phyloP scores from a whole-genome alignment of 495 filamentous ascomycete species.

The Hyaloscypha hepaticicola region DNA sequence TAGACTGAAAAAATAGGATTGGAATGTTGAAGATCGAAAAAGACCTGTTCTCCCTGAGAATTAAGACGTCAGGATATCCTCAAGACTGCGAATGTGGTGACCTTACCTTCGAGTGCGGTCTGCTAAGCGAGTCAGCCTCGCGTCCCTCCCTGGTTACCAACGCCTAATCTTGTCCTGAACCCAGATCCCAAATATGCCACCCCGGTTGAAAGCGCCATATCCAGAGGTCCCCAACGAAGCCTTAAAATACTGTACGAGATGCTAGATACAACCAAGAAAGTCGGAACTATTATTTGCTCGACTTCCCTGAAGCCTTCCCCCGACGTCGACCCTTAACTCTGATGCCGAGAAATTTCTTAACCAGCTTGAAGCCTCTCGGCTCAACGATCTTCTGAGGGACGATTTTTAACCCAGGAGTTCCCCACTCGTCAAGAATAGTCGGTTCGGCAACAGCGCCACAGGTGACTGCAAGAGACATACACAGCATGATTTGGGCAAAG shows the following conservation, averaged over 20 bases:
- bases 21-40: no score
- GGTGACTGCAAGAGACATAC: constrained; percentile 16
- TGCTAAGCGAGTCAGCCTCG: no score
- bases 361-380: not conserved
- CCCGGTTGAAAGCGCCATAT: not conserved
- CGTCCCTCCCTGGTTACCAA: no score
- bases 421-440: constrained; percentile 17
- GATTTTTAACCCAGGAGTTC: not conserved
- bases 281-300: not conserved
- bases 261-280: not conserved
- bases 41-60: no score
- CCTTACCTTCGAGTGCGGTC: no score
- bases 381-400: not conserved
- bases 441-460: constrained; percentile 16
- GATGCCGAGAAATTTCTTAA: not conserved
- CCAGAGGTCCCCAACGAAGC: not conserved
- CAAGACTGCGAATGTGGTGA: no score
- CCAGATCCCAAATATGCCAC: no score
- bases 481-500: constrained; percentile 17
- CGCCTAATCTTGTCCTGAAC: no score
- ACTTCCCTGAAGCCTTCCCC: not conserved
- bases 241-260: not conserved
- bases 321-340: not conserved
- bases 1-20: not conserved
- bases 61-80: no score